A percentile compares a stretch with the other conserved stretches of the same genome.
Evolutionary conservation across 2,329 filamentous ascomycete species (phyloP).

Genomic region (Curvularia eragrostidis): DNA sequence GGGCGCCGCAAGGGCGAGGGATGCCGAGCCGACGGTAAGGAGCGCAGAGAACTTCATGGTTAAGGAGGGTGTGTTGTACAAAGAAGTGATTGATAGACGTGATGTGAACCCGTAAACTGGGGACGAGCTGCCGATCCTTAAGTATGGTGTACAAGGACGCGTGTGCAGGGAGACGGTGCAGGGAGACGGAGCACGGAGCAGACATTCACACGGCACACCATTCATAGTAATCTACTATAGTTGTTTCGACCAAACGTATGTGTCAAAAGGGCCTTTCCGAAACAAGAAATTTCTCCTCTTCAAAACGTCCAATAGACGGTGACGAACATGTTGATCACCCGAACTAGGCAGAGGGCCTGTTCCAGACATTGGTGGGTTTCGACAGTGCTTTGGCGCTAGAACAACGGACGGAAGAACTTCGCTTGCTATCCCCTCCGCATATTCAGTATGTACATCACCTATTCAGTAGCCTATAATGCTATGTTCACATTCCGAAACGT

Average conservation of each 20-base stretch:
- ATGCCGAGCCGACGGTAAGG: conserved; percentile 36
- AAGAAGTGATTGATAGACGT: neutral
- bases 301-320: conserved; percentile 2
- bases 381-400: conserved; percentile 4
- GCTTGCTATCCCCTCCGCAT: neutral
- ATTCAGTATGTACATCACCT: neutral
- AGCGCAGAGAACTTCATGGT: conserved; percentile 42
- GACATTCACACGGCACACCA: conserved; percentile 15
- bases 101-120: neutral
- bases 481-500: conserved; percentile 13
- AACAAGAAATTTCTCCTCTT: conserved; percentile 10
- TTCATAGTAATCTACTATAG: conserved; percentile 8
- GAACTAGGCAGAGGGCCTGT: neutral
- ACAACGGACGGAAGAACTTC: conserved; percentile 18
- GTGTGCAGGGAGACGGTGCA: conserved; percentile 12
- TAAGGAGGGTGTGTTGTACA: neutral
- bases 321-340: conserved; percentile 5
- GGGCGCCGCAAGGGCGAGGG: conserved; percentile 39
- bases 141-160: conserved; percentile 13
- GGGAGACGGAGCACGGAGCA: conserved; percentile 17
- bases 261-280: conserved; percentile 11
- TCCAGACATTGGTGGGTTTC: conserved; percentile 25
- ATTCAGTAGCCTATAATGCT: neutral
- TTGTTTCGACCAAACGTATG: conserved; percentile 15
- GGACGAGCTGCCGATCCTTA: conserved; percentile 19